Base-by-base conservation (phyloP, 805 yeast genomes). In the Wickerhamomyces kurtzmanii region DNA sequence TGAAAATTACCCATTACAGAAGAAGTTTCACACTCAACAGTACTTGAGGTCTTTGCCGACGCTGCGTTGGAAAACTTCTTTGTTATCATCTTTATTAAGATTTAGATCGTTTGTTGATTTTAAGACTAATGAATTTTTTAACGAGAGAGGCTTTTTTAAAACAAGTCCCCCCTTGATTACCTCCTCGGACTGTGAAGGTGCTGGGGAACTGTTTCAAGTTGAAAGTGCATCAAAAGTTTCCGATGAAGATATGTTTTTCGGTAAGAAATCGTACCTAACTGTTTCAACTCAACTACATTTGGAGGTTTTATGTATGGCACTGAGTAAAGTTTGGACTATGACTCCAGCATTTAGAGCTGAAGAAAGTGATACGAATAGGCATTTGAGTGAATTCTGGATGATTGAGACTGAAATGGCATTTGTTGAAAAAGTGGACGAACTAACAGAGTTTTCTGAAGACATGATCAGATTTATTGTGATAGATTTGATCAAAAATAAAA, bases 311-410 rank as follows among this genome's bases (percentile, higher is more conserved):
- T 71, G 87, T 12, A 67, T 75, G 26, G 78, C 95, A 0, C 50
- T 87, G 17, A 68, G 74, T 25, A 59, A 93, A 26, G 96, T 81
- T 1, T 91, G 94, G 91, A 75, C 94, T 0, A 46, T 89, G 15
- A 65, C 86, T 0, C 98, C 98, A 2, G 84, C 95, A 32, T 91
- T 91, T 49, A 63, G 99, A 37, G 97, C 98, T 1, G 99, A 91
- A 46, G 69, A 69, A 28, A 80, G 94, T 32, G 87, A 85, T 46
- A 91, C 99, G 0, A 82, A 75, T 43, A 65, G 98, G 28, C 99
- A 91, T 51, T 55, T 91, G 33, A 71, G 89, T 33, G 99, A 91
- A 52, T 91, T 91, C 51, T 91, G 96, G 96, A 87, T 91, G 96
- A 55, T 91, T 3, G 99, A 91, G 52, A 93, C 86, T 0, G 99